Conservation (phyloP, 1,139 yeast genomes). For the Debaryomycetaceae sp. region DNA sequence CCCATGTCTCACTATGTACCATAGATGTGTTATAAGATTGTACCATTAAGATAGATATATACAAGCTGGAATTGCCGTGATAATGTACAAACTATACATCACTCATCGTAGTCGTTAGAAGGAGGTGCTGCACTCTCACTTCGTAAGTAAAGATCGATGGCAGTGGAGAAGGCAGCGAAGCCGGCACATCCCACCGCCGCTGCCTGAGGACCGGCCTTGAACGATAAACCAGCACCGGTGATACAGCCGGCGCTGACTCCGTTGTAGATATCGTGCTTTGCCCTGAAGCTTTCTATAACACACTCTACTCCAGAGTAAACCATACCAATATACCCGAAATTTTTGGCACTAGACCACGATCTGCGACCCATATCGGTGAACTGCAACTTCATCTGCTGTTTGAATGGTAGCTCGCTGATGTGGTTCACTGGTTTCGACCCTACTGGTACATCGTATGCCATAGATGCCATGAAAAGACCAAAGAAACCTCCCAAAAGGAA, state of each 20-base stretch:
- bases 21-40: conserved; percentile 2
- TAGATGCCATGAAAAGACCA: conserved; percentile 94
- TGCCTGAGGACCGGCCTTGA: conserved; percentile 91
- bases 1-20: not conserved
- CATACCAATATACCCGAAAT: conserved; percentile 92
- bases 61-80: not conserved
- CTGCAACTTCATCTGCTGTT: conserved; percentile 89
- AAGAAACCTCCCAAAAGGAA: conserved; percentile 94
- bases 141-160: conserved; percentile 85
- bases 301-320: conserved; percentile 95
- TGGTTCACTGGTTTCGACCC: conserved; percentile 53
- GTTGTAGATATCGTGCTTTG: conserved; percentile 88
- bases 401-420: conserved; percentile 81
- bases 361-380: conserved; percentile 89
- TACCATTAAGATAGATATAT: conserved; percentile 6
- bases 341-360: conserved; percentile 84
- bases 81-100: conserved; percentile 5
- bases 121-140: conserved; percentile 89
- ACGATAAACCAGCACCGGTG: conserved; percentile 89
- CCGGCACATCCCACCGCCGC: conserved; percentile 94
- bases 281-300: conserved; percentile 78
- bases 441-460: conserved; percentile 79
- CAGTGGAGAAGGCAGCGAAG: conserved; percentile 93
- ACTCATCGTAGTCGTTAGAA: conserved; percentile 82
- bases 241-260: conserved; percentile 93